phyloP scores from a whole-genome alignment of 106 monocot species.

The Apostasia shenzhenica region DNA sequence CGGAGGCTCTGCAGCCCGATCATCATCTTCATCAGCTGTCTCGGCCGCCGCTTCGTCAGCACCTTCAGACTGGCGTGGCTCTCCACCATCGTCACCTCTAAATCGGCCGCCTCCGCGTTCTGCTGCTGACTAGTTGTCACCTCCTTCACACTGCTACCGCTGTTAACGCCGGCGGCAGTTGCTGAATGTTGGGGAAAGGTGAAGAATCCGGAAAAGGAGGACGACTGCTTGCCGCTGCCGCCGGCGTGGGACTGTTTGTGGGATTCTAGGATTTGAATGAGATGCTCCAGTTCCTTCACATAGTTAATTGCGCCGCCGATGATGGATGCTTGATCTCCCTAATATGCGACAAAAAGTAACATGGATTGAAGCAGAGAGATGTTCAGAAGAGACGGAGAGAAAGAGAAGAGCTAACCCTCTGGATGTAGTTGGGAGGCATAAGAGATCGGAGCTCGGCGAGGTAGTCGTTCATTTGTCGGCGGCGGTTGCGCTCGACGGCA shows the following conservation, averaged over 20 bases:
- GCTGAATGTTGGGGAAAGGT: slow-evolving; percentile 47
- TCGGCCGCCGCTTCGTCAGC: slow-evolving; percentile 35
- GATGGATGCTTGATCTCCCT: slow-evolving; percentile 65
- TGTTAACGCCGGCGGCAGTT: not conserved
- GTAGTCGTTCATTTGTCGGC: slow-evolving; percentile 59
- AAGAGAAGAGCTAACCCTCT: slow-evolving; percentile 19
- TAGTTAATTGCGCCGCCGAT: slow-evolving; percentile 57
- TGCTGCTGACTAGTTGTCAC: not conserved
- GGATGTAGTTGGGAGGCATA: slow-evolving; percentile 45
- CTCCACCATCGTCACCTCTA: slow-evolving; percentile 82
- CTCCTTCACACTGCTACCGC: not conserved
- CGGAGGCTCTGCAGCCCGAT: slow-evolving; percentile 47
- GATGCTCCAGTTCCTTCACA: slow-evolving; percentile 58
- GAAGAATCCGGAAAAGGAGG: slow-evolving; percentile 40
- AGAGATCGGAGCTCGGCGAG: slow-evolving; percentile 41
- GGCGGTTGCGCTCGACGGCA: slow-evolving; percentile 57
- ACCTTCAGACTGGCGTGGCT: slow-evolving; percentile 84
- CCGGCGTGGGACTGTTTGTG: slow-evolving; percentile 5
- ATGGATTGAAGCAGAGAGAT: not conserved
- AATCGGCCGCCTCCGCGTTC: slow-evolving; percentile 28
- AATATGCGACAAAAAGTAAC: no score
- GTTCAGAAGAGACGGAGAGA: not conserved
- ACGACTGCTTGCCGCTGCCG: not conserved
- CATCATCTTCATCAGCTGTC: slow-evolving; percentile 62
- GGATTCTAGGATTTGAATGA: slow-evolving; percentile 37